phyloP scores from a whole-genome alignment of 2,329 filamentous ascomycete genomes.

The Penicillium sp. region DNA sequence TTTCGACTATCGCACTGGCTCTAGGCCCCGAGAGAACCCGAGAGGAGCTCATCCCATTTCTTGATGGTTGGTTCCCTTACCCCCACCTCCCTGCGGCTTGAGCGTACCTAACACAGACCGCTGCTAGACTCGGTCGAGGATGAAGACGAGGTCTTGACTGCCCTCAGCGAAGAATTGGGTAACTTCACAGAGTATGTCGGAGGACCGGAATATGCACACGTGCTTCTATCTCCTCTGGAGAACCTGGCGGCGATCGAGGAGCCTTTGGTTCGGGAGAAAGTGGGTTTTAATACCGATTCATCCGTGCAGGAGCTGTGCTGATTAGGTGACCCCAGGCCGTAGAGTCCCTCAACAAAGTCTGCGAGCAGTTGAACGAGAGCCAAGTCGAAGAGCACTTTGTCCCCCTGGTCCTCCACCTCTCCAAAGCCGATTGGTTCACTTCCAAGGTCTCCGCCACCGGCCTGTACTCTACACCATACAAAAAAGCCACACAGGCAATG shows the following conservation, averaged over 20 bases:
- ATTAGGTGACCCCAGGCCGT: constrained; percentile 65
- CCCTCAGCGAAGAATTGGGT: constrained; percentile 93
- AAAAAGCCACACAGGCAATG: constrained; percentile 79
- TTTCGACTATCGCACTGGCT: constrained; percentile 96
- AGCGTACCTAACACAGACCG: constrained; percentile 23
- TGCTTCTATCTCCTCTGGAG: constrained; percentile 93
- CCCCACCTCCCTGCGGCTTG: constrained; percentile 12
- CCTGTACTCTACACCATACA: constrained; percentile 90
- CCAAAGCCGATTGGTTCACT: constrained; percentile 99
- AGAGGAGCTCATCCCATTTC: constrained; percentile 97
- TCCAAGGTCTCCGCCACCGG: constrained; percentile 98
- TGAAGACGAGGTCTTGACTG: constrained; percentile 96
- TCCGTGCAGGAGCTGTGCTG: not conserved
- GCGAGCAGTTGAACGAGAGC: constrained; percentile 80
- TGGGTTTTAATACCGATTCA: constrained; percentile 41
- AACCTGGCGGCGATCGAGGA: constrained; percentile 98
- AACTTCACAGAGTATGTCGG: constrained; percentile 97
- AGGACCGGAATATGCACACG: constrained; percentile 88
- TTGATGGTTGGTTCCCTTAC: constrained; percentile 73
- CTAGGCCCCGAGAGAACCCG: constrained; percentile 93
- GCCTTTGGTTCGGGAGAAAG: constrained; percentile 96
- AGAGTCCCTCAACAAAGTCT: constrained; percentile 99
- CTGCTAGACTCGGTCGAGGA: constrained; percentile 91
- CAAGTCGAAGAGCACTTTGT: constrained; percentile 98
- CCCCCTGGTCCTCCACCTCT: constrained; percentile 88